phyloP scores from a whole-genome alignment of 2,329 filamentous ascomycete genomes.

The Keithomyces neogunnii region DNA sequence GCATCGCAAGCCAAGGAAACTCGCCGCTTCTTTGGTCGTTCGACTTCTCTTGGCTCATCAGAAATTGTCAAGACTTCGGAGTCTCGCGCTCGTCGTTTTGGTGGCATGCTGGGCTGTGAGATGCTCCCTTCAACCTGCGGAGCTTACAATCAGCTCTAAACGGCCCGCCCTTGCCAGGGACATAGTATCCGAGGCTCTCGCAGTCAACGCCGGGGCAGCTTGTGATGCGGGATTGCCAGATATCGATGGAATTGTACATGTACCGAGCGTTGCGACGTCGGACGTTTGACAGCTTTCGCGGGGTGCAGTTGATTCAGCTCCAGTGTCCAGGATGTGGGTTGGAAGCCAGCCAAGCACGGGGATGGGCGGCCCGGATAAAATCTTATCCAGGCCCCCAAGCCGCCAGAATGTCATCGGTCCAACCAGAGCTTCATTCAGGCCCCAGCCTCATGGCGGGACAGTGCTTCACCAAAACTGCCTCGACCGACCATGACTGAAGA shows the following conservation, averaged over 20 bases:
- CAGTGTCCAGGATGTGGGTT: too few relatives aligned
- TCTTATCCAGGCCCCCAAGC: slow-evolving; percentile 7
- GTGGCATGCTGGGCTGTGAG: slow-evolving; percentile 24
- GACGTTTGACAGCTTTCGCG: background rate
- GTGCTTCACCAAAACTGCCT: too few relatives aligned
- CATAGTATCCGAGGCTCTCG: background rate
- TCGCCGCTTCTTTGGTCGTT: slow-evolving; percentile 47
- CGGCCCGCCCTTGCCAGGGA: background rate
- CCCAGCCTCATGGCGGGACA: too few relatives aligned
- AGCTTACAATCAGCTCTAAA: background rate
- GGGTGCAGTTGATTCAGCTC: too few relatives aligned
- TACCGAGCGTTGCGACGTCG: background rate
- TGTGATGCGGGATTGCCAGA: background rate
- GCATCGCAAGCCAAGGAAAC: slow-evolving; percentile 63
- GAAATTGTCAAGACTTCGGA: background rate
- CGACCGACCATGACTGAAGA: too few relatives aligned
- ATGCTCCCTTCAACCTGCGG: background rate
- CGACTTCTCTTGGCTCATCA: background rate
- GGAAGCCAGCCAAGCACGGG: background rate
- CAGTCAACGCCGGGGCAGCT: background rate
- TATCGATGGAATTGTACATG: background rate
- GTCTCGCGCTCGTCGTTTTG: slow-evolving; percentile 24
- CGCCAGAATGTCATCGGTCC: too few relatives aligned
- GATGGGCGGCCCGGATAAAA: slow-evolving; percentile 12
- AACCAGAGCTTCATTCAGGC: too few relatives aligned